Base-by-base conservation (phyloP, 768 basidiomycete genomes). In the Russula vinacea region DNA sequence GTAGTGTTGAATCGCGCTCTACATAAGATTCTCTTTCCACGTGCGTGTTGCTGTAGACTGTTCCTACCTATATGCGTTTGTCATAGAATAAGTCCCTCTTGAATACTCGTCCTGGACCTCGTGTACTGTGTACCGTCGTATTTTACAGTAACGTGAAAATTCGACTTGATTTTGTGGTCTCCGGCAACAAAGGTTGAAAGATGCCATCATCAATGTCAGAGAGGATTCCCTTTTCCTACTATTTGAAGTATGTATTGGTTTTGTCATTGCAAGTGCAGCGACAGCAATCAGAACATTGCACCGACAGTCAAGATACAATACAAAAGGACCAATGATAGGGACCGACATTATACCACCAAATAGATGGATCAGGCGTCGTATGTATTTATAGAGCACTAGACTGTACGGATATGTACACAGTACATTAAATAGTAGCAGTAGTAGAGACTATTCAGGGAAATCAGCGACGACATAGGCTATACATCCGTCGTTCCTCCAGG, bases 401-500 rank as follows among this genome's bases (percentile, higher is more conserved):
- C 22, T 14, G 2, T 40, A 24, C 56, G 22, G n/a, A 10, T 40
- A 40, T 62, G 47, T 29, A 40, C 54, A 62, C 61, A 62, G 35
- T 54, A 54, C 52, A 44, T 26, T 62, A 47, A 22, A n/a, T 49
- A 13, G 53, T 62, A 32, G n/a, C 54, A 62, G 37, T 56, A 33
- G 42, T 26, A 55, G 33, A 47, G 45, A 37, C 54, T 33, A 56
- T 32, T 35, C 32, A 33, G n/a, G 44, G 32, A 35, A 47, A 62
- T 62, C 56, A 39, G 56, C 17, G 56, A 63, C 56, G 49, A 39
- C 45, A 50, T 62, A 26, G 17, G 42, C n/a, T 33, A 62, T 16
- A 22, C 8, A 51, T 62, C 37, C 37, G 10, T 50, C 39, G 35
- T 56, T 62, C 62, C 62, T 24, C 62, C 62, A 8, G 56, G 62